Evolutionary conservation across 352 stramenopile species (phyloP).

Genomic region (Pythium myriotylum): DNA sequence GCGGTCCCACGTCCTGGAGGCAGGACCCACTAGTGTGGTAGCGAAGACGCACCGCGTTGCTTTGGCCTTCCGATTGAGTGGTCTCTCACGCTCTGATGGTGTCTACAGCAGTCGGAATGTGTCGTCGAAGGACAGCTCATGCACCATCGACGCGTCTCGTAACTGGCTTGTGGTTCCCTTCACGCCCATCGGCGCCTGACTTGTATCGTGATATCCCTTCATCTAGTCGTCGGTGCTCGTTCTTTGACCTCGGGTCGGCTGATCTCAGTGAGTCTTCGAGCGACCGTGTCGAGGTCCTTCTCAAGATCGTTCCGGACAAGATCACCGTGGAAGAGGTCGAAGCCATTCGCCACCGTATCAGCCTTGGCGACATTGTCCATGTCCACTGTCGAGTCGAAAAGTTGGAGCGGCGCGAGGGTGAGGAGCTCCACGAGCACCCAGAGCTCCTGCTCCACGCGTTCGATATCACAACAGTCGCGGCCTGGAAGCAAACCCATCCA

Average conservation of each 20-base stretch:
- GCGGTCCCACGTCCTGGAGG: slow-evolving; percentile 32
- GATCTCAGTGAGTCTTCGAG: slow-evolving; percentile 15
- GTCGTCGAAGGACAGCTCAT: slow-evolving; percentile 72
- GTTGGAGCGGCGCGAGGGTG: slow-evolving; percentile 10
- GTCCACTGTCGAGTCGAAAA: slow-evolving; percentile 63
- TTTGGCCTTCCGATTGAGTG: not conserved
- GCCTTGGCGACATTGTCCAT: slow-evolving; percentile 69
- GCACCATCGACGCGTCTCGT: slow-evolving; percentile 77
- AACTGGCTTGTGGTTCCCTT: slow-evolving; percentile 11
- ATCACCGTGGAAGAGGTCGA: slow-evolving; percentile 68
- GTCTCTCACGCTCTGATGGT: not conserved
- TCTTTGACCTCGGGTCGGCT: slow-evolving; percentile 66
- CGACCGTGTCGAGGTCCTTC: slow-evolving; percentile 68
- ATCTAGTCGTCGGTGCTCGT: slow-evolving; percentile 66
- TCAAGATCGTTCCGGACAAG: slow-evolving; percentile 76
- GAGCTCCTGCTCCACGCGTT: slow-evolving; percentile 23
- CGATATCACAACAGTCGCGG: slow-evolving; percentile 26
- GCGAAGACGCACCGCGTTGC: not conserved
- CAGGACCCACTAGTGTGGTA: slow-evolving; percentile 29
- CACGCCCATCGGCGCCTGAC: not conserved
- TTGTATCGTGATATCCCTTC: not conserved
- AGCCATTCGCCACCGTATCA: slow-evolving; percentile 58
- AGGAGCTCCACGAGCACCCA: not conserved
- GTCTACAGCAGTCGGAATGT: slow-evolving; percentile 30
- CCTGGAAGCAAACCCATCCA: slow-evolving; percentile 60